Percentiles rank a stretch among this genome's conserved stretches.
Evolutionary conservation across 768 basidiomycete genomes (phyloP).

Genomic region (Boletus tylopilopsis): DNA sequence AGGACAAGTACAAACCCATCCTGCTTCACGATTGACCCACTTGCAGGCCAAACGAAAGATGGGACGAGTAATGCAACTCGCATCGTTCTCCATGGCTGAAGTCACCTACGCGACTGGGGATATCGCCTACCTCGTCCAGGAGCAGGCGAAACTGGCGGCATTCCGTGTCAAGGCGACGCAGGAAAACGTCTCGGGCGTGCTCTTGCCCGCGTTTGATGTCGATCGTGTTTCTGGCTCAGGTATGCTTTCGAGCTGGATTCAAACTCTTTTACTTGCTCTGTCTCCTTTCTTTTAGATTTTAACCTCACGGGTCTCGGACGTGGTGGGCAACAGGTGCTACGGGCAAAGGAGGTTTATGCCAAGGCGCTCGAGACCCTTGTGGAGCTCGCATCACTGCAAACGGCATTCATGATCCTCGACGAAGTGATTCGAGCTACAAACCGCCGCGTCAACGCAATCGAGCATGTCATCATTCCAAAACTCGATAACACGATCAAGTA

Average conservation of each 20-base stretch:
- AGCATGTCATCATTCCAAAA: slow-evolving; percentile 93
- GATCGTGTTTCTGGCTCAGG: slow-evolving; percentile 84
- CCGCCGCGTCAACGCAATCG: slow-evolving; percentile 97
- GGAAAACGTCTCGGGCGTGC: slow-evolving; percentile 97
- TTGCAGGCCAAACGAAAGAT: slow-evolving; percentile 94
- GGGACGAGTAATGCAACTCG: slow-evolving; percentile 98
- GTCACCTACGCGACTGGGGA: slow-evolving; percentile 98
- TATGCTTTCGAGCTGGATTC: slow-evolving; percentile 26
- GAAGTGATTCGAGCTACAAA: slow-evolving; percentile 99
- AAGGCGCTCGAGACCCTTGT: slow-evolving; percentile 97
- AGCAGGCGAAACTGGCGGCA: slow-evolving; percentile 85
- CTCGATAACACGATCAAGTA: slow-evolving; percentile 98
- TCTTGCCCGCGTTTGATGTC: slow-evolving; percentile 92
- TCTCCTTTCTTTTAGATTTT: slow-evolving; percentile 63
- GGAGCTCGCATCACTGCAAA: slow-evolving; percentile 94
- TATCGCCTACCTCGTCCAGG: slow-evolving; percentile 96
- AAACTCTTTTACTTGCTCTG: neutral
- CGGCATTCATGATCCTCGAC: slow-evolving; percentile 97
- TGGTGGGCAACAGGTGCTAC: slow-evolving; percentile 93
- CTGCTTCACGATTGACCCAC: slow-evolving; percentile 10
- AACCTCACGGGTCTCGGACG: slow-evolving; percentile 95
- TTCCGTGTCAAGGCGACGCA: slow-evolving; percentile 94
- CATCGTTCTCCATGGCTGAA: slow-evolving; percentile 98
- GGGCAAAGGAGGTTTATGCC: slow-evolving; percentile 95
- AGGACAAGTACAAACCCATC: neutral